Percentiles rank a stretch among this genome's conserved stretches.
phyloP scores from a whole-genome alignment of 164 flowering plant genomes.

The Annona squamosa region DNA sequence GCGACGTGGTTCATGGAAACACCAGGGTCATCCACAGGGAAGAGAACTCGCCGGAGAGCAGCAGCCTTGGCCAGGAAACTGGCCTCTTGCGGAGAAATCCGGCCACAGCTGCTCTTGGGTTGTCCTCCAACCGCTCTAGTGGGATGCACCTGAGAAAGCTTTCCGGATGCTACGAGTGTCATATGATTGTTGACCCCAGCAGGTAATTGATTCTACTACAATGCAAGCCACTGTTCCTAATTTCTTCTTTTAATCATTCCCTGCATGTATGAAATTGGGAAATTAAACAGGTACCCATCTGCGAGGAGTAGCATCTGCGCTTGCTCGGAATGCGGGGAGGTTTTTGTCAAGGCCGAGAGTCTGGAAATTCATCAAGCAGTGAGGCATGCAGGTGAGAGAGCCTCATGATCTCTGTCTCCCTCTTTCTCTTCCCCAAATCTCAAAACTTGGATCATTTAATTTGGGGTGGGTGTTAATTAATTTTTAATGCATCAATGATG shows the following conservation, averaged over 20 bases:
- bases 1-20: constrained; percentile 74
- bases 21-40: constrained; percentile 77
- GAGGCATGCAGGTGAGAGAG: constrained; percentile 71
- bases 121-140: constrained; percentile 23
- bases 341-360: constrained; percentile 75
- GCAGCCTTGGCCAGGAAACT: constrained; percentile 52
- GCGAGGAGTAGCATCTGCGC: constrained; percentile 59
- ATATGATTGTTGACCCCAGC: constrained; percentile 30
- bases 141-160: constrained; percentile 31
- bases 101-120: constrained; percentile 2
- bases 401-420: neutral
- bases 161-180: constrained; percentile 38
- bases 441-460: neutral
- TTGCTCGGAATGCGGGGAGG: constrained; percentile 89
- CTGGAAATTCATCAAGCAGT: constrained; percentile 83
- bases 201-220: constrained; percentile 10
- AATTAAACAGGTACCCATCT: constrained; percentile 42
- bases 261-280: neutral
- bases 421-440: neutral
- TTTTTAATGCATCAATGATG: too few relatives aligned
- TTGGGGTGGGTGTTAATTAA: neutral
- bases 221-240: neutral
- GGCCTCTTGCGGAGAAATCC: constrained; percentile 40
- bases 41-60: constrained; percentile 78
- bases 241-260: neutral